Conservation (phyloP, 768 basidiomycete species). For the Psilocybe cyanescens region DNA sequence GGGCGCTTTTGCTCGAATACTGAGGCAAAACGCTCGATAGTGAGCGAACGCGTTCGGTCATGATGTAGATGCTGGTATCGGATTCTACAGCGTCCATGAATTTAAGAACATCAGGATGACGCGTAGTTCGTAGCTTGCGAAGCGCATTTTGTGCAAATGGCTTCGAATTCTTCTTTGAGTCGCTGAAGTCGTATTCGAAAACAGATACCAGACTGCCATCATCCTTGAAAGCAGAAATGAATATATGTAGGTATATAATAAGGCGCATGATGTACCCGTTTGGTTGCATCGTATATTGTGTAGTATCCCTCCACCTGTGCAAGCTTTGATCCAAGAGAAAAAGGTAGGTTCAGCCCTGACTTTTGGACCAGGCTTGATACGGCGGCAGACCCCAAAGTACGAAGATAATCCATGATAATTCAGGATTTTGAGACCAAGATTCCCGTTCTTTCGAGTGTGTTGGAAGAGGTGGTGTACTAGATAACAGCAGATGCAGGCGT, state of each 20-base stretch:
- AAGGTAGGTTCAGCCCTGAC: slow-evolving; percentile 89
- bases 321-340: slow-evolving; percentile 78
- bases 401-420: slow-evolving; percentile 74
- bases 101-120: slow-evolving; percentile 96
- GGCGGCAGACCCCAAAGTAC: slow-evolving; percentile 82
- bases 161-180: slow-evolving; percentile 61
- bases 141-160: slow-evolving; percentile 88
- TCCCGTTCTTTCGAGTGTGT: not conserved
- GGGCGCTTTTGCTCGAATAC: slow-evolving; percentile 63
- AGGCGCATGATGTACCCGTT: slow-evolving; percentile 57
- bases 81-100: slow-evolving; percentile 95
- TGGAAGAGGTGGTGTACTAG: not conserved
- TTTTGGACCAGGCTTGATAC: slow-evolving; percentile 92
- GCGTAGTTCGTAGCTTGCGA: slow-evolving; percentile 85
- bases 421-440: not conserved
- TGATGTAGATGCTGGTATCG: slow-evolving; percentile 85
- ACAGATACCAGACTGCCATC: slow-evolving; percentile 85
- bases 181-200: slow-evolving; percentile 87
- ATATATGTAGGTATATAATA: not conserved
- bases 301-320: slow-evolving; percentile 75
- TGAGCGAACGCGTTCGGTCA: slow-evolving; percentile 92
- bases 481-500: not conserved
- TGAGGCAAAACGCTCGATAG: slow-evolving; percentile 63
- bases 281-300: slow-evolving; percentile 85
- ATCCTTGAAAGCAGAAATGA: slow-evolving; percentile 60